Conservation (phyloP, 2,329 filamentous ascomycete genomes). For the Monosporascus sp. region DNA sequence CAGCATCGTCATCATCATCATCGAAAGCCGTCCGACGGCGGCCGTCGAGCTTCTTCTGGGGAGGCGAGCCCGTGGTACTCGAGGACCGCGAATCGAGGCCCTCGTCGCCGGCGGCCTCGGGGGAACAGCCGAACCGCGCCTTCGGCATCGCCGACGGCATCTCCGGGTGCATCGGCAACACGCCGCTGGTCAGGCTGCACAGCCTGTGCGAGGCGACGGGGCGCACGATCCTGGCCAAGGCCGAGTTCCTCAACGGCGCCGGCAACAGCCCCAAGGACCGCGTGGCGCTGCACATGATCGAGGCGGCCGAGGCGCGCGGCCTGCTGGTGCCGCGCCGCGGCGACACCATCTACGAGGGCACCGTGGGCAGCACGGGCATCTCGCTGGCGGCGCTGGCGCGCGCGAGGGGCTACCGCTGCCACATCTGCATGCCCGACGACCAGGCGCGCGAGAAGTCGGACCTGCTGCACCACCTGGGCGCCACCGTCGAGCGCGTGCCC, state of each 20-base stretch:
- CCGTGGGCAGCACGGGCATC: conserved; percentile 92
- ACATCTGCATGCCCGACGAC: conserved; percentile 97
- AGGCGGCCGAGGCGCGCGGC: conserved; percentile 71
- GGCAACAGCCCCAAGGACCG: conserved; percentile 93
- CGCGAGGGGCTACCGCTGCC: conserved; percentile 82
- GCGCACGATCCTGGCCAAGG: conserved; percentile 86
- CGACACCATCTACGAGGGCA: conserved; percentile 96
- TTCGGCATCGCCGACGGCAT: conserved; percentile 66
- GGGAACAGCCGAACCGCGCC: conserved; percentile 13
- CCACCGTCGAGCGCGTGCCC: conserved; percentile 83
- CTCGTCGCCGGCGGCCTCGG: conserved; percentile 19
- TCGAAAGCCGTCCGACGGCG: conserved; percentile 17
- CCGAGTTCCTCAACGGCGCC: conserved; percentile 93
- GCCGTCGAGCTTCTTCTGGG: conserved; percentile 42
- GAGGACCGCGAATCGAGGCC: conserved; percentile 47
- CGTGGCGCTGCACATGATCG: conserved; percentile 86
- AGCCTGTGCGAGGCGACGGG: conserved; percentile 83
- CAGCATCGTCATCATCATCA: not conserved
- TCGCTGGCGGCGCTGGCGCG: conserved; percentile 85
- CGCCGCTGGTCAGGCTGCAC: conserved; percentile 79
- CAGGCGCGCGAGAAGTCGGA: conserved; percentile 84
- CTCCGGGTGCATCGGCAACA: conserved; percentile 89
- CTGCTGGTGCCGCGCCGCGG: conserved; percentile 73
- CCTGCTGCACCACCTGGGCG: conserved; percentile 82
- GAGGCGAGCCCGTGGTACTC: conserved; percentile 41